Conservation (phyloP, 2,329 filamentous ascomycete genomes). For the Xylariaceae sp. region DNA sequence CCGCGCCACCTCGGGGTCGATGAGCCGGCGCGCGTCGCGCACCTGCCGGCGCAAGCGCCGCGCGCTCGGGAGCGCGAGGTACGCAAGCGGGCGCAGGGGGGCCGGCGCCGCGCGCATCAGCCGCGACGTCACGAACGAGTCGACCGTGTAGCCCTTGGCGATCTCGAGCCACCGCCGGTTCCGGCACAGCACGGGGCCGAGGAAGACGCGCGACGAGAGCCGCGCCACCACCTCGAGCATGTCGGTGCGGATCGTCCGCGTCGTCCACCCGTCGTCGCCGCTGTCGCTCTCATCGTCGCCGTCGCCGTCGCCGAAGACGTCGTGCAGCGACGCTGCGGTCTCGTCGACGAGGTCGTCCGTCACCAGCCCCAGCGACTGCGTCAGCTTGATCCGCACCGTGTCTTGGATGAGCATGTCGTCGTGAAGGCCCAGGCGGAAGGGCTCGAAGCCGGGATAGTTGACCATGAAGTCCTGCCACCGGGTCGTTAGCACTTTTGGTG, state of each 20-base stretch:
- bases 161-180: slow-evolving; percentile 40
- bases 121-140: slow-evolving; percentile 28
- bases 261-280: slow-evolving; percentile 29
- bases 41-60: slow-evolving; percentile 29
- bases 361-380: slow-evolving; percentile 25
- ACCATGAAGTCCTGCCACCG: slow-evolving; percentile 24
- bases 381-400: slow-evolving; percentile 25
- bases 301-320: slow-evolving; percentile 23
- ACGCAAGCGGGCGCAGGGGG: slow-evolving; percentile 32
- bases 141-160: slow-evolving; percentile 33
- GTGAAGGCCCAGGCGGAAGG: slow-evolving; percentile 14
- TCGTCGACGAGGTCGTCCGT: slow-evolving; percentile 29
- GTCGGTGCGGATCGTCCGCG: slow-evolving; percentile 26
- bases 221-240: slow-evolving; percentile 38
- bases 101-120: slow-evolving; percentile 33
- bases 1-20: slow-evolving; percentile 23
- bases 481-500: slow-evolving; percentile 1
- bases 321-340: slow-evolving; percentile 23
- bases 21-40: slow-evolving; percentile 27
- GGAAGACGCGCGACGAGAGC: slow-evolving; percentile 41
- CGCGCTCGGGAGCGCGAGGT: slow-evolving; percentile 36
- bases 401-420: slow-evolving; percentile 22
- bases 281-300: slow-evolving; percentile 29
- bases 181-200: slow-evolving; percentile 36
- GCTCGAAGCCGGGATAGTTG: slow-evolving; percentile 26